A percentile compares a stretch with the other conserved stretches of the same genome.
Evolutionary conservation across 2,329 filamentous ascomycete species (phyloP).

Genomic region (Xylaria multiplex): DNA sequence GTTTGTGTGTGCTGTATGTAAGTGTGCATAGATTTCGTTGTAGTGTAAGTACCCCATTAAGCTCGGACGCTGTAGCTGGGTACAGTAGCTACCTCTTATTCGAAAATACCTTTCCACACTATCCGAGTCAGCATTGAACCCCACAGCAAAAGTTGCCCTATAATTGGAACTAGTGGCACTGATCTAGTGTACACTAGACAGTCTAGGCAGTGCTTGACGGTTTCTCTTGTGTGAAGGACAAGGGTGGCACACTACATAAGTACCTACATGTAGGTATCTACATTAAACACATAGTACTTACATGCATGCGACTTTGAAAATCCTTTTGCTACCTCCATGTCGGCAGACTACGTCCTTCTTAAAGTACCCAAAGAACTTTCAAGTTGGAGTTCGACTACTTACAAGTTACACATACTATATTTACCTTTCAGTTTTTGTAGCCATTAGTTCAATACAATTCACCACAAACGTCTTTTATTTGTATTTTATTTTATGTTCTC

Average conservation of each 20-base stretch:
- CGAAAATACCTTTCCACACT: not conserved
- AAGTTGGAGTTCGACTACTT: not conserved
- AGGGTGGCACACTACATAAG: not conserved
- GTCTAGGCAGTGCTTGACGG: not conserved
- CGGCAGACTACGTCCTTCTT: not conserved
- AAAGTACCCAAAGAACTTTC: conserved; percentile 2
- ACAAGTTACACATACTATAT: too few species aligned
- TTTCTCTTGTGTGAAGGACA: not conserved
- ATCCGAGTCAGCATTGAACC: conserved; percentile 9
- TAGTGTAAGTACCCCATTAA: not conserved
- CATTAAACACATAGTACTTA: not conserved
- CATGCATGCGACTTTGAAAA: not conserved
- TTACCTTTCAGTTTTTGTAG: not conserved
- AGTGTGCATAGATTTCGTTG: too few species aligned
- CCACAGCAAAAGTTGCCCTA: conserved; percentile 10
- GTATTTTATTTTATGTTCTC: too few species aligned
- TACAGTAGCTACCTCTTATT: not conserved
- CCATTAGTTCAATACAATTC: too few species aligned
- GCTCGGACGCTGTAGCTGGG: not conserved
- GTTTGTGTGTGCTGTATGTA: too few species aligned
- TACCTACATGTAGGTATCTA: not conserved
- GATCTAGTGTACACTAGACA: not conserved
- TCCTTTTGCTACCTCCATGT: not conserved
- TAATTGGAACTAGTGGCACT: conserved; percentile 26
- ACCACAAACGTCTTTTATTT: too few species aligned